Conservation (phyloP, 2,329 filamentous ascomycete species). For the Pestalotiopsis sp. region DNA sequence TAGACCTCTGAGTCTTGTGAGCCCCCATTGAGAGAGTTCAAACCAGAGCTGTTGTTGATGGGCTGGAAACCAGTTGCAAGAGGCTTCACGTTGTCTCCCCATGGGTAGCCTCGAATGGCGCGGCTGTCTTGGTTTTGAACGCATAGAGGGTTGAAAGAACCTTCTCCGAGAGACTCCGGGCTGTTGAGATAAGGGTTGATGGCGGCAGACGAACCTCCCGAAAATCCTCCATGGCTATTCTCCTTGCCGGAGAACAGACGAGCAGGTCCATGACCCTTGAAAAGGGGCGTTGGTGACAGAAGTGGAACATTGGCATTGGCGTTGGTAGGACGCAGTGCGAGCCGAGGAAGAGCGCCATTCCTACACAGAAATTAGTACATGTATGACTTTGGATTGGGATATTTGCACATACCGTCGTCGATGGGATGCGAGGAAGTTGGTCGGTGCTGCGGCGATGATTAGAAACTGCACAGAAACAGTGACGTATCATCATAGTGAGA, state of each 20-base stretch:
- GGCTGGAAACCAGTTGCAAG: constrained; percentile 28
- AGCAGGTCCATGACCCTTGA: constrained; percentile 28
- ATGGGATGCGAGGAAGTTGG: constrained; percentile 18
- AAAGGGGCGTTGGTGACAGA: constrained; percentile 27
- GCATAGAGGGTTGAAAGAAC: constrained; percentile 37
- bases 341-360: constrained; percentile 30
- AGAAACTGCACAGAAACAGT: constrained; percentile 20
- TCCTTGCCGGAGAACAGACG: constrained; percentile 32
- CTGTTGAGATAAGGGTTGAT: constrained; percentile 32
- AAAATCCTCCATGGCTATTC: constrained; percentile 30
- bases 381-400: neutral
- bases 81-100: constrained; percentile 31
- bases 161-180: constrained; percentile 25
- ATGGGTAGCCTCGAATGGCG: constrained; percentile 27
- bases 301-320: constrained; percentile 41
- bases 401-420: constrained; percentile 18
- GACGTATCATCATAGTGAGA: constrained; percentile 17
- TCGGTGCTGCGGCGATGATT: constrained; percentile 23
- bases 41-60: constrained; percentile 23
- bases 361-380: constrained; percentile 28
- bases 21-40: neutral
- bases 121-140: constrained; percentile 32
- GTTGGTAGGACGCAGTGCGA: constrained; percentile 39
- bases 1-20: neutral
- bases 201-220: constrained; percentile 22